Conservation (phyloP, 2,329 filamentous ascomycete genomes). For the Penicillium nordicum region DNA sequence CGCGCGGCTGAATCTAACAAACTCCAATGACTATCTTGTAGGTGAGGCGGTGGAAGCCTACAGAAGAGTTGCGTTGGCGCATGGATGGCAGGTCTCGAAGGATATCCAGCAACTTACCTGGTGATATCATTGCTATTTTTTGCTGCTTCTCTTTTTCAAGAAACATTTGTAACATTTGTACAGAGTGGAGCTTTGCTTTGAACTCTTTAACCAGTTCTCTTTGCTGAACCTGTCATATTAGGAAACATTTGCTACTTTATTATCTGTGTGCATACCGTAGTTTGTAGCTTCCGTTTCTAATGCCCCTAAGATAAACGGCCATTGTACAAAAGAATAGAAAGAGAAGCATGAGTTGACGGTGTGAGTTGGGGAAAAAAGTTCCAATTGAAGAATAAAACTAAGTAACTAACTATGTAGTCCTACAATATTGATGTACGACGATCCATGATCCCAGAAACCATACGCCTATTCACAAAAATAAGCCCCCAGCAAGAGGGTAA, state of each 20-base stretch:
- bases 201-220: not conserved
- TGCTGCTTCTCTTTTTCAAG: too few species aligned
- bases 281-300: not conserved
- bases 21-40: slow-evolving; percentile 59
- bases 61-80: slow-evolving; percentile 60
- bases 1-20: slow-evolving; percentile 59
- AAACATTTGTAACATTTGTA: not conserved
- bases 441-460: not conserved
- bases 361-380: not conserved
- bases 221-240: not conserved
- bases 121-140: not conserved
- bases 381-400: not conserved
- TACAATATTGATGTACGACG: not conserved
- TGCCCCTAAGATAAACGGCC: not conserved
- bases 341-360: not conserved
- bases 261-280: not conserved
- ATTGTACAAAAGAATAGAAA: not conserved
- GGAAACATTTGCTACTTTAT: not conserved
- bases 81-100: slow-evolving; percentile 70
- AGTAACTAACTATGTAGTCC: not conserved
- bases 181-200: not conserved
- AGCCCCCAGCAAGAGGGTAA: not conserved
- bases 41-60: slow-evolving; percentile 72
- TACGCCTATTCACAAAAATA: not conserved
- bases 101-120: slow-evolving; percentile 54